Percentiles rank a stretch among this genome's conserved stretches.
Conservation (phyloP, 2,329 filamentous ascomycete species). For the Chlorencoelia australis region DNA sequence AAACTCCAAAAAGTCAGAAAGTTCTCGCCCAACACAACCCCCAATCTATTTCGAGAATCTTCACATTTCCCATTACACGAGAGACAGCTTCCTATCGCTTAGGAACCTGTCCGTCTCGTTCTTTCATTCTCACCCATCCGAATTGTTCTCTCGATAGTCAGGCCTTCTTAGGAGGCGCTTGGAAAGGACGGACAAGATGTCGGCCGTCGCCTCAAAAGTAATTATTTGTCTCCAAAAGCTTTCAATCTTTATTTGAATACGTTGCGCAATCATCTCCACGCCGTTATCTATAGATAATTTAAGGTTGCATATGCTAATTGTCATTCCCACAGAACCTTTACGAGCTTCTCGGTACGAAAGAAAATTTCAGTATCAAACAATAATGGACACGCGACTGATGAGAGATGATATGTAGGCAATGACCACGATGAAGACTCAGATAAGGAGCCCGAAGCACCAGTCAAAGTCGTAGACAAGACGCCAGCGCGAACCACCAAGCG, state of each 20-base stretch:
- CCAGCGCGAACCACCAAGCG: conserved; percentile 67
- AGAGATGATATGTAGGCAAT: conserved; percentile 34
- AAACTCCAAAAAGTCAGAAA: too few species aligned
- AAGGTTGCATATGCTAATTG: conserved; percentile 29
- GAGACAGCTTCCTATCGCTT: conserved; percentile 29
- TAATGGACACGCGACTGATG: conserved; percentile 22
- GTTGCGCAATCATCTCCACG: conserved; percentile 6
- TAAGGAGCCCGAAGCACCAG: conserved; percentile 65
- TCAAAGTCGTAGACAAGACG: conserved; percentile 84
- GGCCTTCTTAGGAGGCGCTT: conserved; percentile 30
- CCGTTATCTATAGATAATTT: conserved; percentile 8
- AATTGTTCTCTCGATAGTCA: conserved; percentile 30
- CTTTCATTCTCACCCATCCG: conserved; percentile 14
- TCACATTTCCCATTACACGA: conserved; percentile 20
- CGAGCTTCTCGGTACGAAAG: conserved; percentile 84
- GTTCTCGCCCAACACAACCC: too few species aligned
- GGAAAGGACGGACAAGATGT: conserved; percentile 29
- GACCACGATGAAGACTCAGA: conserved; percentile 58
- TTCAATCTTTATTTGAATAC: conserved; percentile 9
- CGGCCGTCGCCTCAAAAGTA: conserved; percentile 30
- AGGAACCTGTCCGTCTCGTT: conserved; percentile 30
- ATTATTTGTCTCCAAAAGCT: conserved; percentile 7
- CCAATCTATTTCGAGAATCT: too few species aligned
- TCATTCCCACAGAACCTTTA: conserved; percentile 68
- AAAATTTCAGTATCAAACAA: conserved; percentile 13